These are phyloP conservation scores for Lichtheimia ramosa DNA, from an alignment of 371 early-diverging fungal genomes.

Conservation along the genomic window DNA sequence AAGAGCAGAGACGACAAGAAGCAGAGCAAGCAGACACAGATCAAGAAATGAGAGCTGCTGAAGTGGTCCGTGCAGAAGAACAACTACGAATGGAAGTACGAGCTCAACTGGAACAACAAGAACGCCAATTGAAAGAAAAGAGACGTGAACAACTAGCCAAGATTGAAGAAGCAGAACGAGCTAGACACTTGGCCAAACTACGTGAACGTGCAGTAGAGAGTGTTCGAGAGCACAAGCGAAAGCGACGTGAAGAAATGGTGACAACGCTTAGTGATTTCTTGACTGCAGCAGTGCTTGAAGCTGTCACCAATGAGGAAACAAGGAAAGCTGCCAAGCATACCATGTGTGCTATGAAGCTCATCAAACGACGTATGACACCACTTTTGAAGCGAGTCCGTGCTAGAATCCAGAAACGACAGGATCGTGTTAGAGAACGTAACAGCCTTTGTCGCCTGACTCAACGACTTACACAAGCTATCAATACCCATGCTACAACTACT, in stretches of 20 bases:
- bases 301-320: slow-evolving; percentile 3
- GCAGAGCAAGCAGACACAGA: neutral
- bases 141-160: slow-evolving; percentile 3
- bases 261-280: neutral
- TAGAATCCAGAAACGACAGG: slow-evolving; percentile 13
- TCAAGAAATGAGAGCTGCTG: too few relatives aligned
- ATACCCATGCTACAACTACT: too few relatives aligned
- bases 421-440: neutral
- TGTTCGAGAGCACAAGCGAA: neutral
- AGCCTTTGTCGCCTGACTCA: slow-evolving; percentile 5
- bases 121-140: slow-evolving; percentile 1
- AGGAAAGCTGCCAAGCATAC: slow-evolving; percentile 4
- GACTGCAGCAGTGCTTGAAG: slow-evolving; percentile 2
- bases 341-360: neutral
- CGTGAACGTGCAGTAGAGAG: slow-evolving; percentile 11
- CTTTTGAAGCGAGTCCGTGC: slow-evolving; percentile 11
- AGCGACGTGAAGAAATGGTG: slow-evolving; percentile 10
- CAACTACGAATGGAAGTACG: slow-evolving; percentile 1
- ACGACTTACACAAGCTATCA: neutral
- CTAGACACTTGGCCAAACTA: neutral
- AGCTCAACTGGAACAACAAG: neutral
- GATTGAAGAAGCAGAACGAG: neutral
- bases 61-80: neutral
- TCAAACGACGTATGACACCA: slow-evolving; percentile 9
- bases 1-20: neutral